Evolutionary conservation across 2,329 filamentous ascomycete species (phyloP).

Genomic region (Lasiodiplodia citricola): DNA sequence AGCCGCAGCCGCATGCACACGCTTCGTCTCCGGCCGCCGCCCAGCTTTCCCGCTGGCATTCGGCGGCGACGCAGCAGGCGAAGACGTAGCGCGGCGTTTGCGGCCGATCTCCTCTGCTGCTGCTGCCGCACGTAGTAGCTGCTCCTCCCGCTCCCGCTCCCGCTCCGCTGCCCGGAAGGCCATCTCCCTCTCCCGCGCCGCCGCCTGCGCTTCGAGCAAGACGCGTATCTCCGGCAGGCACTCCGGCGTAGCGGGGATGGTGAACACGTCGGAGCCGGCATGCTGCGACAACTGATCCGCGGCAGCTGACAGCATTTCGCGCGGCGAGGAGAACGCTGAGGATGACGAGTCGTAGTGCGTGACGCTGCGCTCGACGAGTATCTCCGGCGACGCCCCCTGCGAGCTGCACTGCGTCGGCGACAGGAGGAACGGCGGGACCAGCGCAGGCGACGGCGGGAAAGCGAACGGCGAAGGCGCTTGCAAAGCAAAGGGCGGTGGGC

Average conservation of each 20-base stretch:
- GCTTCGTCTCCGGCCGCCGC: background rate
- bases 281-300: background rate
- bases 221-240: background rate
- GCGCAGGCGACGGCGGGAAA: background rate
- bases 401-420: background rate
- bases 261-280: background rate
- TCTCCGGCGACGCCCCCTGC: background rate
- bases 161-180: background rate
- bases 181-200: background rate
- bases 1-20: background rate
- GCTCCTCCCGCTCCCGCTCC: background rate
- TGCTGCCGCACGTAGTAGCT: background rate
- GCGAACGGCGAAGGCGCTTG: background rate
- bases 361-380: background rate
- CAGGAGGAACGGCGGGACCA: background rate
- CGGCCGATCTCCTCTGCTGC: background rate
- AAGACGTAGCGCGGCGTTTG: background rate
- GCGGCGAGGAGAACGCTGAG: background rate
- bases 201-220: background rate
- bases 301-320: background rate
- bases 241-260: slow-evolving; percentile 5
- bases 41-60: background rate
- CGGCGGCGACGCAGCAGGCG: background rate
- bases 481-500: background rate
- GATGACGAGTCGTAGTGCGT: background rate